A percentile compares a stretch with the other conserved stretches of the same genome.
phyloP scores from a whole-genome alignment of 2,329 filamentous ascomycete species.

The Aspergillus pseudoglaucus region DNA sequence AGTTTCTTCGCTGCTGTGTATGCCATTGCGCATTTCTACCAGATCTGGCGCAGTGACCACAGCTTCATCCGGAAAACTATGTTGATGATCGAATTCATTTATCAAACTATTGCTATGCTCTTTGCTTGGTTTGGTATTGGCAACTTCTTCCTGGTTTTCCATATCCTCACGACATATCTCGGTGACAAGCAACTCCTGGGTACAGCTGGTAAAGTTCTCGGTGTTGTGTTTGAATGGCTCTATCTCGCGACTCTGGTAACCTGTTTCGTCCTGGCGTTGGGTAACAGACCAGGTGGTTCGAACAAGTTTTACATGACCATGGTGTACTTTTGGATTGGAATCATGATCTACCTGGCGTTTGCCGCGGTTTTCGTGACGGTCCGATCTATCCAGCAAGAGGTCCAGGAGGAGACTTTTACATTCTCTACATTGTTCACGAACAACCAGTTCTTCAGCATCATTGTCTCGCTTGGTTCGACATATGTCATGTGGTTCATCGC shows the following conservation, averaged over 20 bases:
- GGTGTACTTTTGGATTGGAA: slow-evolving; percentile 96
- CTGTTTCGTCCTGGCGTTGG: slow-evolving; percentile 89
- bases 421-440: slow-evolving; percentile 74
- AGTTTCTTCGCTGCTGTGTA: slow-evolving; percentile 98
- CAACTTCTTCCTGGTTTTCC: slow-evolving; percentile 99
- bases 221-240: slow-evolving; percentile 90
- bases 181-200: slow-evolving; percentile 64
- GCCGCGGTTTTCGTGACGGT: slow-evolving; percentile 93
- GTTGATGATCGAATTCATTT: slow-evolving; percentile 87
- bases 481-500: slow-evolving; percentile 90
- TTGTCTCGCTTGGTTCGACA: slow-evolving; percentile 85
- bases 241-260: slow-evolving; percentile 88
- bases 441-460: slow-evolving; percentile 83
- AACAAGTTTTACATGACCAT: slow-evolving; percentile 92
- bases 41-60: slow-evolving; percentile 91
- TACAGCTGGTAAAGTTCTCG: slow-evolving; percentile 68
- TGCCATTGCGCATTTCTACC: slow-evolving; percentile 87
- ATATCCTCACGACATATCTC: slow-evolving; percentile 85
- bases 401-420: slow-evolving; percentile 58
- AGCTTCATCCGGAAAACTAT: slow-evolving; percentile 79
- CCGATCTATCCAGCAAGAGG: slow-evolving; percentile 68
- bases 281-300: slow-evolving; percentile 89
- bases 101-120: slow-evolving; percentile 92
- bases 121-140: slow-evolving; percentile 98
- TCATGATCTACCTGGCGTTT: slow-evolving; percentile 94